Conservation (phyloP, 2,329 filamentous ascomycete species). For the Apiospora pterosperma region DNA sequence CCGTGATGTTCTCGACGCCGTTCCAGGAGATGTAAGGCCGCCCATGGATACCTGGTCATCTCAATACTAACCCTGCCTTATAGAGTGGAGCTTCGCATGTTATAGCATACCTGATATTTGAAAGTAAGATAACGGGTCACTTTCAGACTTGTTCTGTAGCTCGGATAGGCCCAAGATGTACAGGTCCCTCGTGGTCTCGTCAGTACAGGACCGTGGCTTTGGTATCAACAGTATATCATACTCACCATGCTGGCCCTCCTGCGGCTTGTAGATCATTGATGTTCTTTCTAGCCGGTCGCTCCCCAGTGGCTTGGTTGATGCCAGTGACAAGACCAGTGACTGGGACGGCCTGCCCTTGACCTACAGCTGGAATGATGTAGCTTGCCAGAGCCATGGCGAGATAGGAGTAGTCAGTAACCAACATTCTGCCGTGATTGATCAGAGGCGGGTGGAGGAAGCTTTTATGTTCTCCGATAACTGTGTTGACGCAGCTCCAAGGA, state of each 20-base stretch:
- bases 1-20: constrained; percentile 26
- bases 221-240: too few relatives aligned
- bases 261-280: constrained; percentile 41
- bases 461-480: not conserved
- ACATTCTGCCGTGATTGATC: not conserved
- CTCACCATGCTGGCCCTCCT: constrained; percentile 23
- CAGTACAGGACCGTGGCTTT: not conserved
- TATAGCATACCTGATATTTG: constrained; percentile 40
- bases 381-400: not conserved
- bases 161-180: constrained; percentile 43
- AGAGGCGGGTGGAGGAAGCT: not conserved
- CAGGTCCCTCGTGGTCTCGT: constrained; percentile 37
- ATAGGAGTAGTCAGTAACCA: not conserved
- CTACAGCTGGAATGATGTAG: not conserved
- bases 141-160: constrained; percentile 38
- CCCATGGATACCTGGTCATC: constrained; percentile 22
- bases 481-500: not conserved
- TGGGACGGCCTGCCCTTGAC: constrained; percentile 13
- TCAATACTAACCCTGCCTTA: not conserved
- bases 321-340: constrained; percentile 23
- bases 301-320: constrained; percentile 27
- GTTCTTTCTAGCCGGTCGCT: constrained; percentile 41
- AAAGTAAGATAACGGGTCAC: constrained; percentile 46
- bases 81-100: not conserved
- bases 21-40: constrained; percentile 40